Conservation (phyloP, 176 grass and related monocot genomes). For the Olyra latifolia region DNA sequence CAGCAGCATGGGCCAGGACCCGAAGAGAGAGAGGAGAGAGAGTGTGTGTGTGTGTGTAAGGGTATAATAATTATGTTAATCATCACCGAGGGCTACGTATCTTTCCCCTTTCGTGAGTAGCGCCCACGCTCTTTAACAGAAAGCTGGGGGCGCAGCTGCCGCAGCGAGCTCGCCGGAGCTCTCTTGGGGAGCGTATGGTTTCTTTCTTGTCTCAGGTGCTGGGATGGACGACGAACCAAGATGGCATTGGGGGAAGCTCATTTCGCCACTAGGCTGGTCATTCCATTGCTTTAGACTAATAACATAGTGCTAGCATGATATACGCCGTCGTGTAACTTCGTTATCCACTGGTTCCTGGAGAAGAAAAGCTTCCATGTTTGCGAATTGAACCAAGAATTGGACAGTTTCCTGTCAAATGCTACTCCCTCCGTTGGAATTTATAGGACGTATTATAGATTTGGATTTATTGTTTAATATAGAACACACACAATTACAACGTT, state of each 20-base stretch:
- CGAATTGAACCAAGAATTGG: background rate
- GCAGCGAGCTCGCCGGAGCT: background rate
- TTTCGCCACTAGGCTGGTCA: background rate
- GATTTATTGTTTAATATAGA: too few species aligned
- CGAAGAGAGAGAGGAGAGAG: too few species aligned
- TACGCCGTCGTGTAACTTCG: background rate
- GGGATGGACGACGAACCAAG: background rate
- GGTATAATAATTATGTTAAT: constrained; percentile 66
- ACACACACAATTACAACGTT: too few species aligned
- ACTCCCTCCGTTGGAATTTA: too few species aligned
- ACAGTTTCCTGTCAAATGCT: background rate
- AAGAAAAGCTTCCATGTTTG: background rate
- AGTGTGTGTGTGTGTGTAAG: too few species aligned
- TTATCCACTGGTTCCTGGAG: background rate
- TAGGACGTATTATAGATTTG: too few species aligned
- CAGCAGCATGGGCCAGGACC: constrained; percentile 36
- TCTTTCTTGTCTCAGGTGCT: constrained; percentile 31
- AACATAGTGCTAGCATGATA: too few species aligned
- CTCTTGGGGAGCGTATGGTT: constrained; percentile 31
- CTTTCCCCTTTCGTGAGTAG: constrained; percentile 53
- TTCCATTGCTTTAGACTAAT: too few species aligned
- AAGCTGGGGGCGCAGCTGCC: constrained; percentile 32
- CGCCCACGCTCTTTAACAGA: constrained; percentile 49
- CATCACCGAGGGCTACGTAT: constrained; percentile 53
- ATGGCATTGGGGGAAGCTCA: background rate